phyloP scores from a whole-genome alignment of 192 early-diverging fungal species.

The Spizellomyces punctatus region DNA sequence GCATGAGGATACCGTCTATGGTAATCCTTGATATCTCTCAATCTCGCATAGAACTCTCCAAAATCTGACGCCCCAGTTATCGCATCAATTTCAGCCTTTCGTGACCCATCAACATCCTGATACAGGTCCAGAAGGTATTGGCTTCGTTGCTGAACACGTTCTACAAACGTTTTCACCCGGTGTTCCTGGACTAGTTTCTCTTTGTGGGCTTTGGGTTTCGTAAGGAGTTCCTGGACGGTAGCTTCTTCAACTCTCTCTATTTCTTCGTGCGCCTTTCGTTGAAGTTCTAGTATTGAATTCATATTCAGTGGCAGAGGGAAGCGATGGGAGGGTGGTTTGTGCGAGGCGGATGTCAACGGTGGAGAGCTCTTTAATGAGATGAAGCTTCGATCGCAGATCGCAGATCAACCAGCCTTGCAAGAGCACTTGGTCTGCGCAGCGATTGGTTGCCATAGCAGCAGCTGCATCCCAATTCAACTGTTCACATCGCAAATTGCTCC shows the following conservation, averaged over 20 bases:
- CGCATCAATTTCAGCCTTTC: conserved; percentile 60
- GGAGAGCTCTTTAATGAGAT: too few species aligned
- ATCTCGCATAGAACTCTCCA: conserved; percentile 82
- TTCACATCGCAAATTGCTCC: too few species aligned
- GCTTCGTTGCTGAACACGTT: conserved; percentile 70
- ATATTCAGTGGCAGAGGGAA: conserved; percentile 4
- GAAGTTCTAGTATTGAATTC: conserved; percentile 67
- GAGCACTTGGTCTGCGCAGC: too few species aligned
- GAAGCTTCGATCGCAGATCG: too few species aligned
- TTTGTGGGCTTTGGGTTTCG: conserved; percentile 76
- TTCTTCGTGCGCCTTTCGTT: conserved; percentile 82
- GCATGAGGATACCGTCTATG: conserved; percentile 79
- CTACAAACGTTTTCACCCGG: conserved; percentile 66
- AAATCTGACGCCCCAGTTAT: conserved; percentile 72
- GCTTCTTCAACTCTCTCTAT: conserved; percentile 91
- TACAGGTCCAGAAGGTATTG: conserved; percentile 67
- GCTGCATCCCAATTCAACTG: too few species aligned
- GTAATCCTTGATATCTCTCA: conserved; percentile 80
- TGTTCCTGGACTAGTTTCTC: conserved; percentile 84
- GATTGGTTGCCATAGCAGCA: too few species aligned
- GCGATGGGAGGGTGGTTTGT: too few species aligned
- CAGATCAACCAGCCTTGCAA: too few species aligned
- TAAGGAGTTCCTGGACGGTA: conserved; percentile 77
- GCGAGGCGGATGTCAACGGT: too few species aligned
- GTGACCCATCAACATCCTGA: conserved; percentile 71